Evolutionary conservation across 495 filamentous ascomycete genomes (phyloP).

Genomic region (Halenospora varia): DNA sequence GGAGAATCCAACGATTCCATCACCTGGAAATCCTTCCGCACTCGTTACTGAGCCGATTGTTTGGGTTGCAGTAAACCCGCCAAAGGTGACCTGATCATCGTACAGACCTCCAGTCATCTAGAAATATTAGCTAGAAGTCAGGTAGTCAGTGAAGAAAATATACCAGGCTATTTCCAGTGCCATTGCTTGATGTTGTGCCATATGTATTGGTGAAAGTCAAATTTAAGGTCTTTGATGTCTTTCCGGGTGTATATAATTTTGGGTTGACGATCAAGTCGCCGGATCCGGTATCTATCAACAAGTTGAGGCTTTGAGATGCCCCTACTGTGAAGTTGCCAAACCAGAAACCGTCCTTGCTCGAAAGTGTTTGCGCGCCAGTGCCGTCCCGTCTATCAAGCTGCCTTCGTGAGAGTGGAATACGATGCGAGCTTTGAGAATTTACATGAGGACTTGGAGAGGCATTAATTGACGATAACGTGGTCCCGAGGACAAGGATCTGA

Average conservation of each 20-base stretch:
- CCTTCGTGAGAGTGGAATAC: background rate
- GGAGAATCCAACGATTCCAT: background rate
- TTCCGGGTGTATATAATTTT: slow-evolving; percentile 3
- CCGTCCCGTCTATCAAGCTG: background rate
- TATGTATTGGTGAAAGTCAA: slow-evolving; percentile 3
- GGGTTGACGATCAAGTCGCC: slow-evolving; percentile 10
- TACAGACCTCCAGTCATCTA: background rate
- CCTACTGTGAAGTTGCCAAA: slow-evolving; percentile 12
- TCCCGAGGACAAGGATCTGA: too few relatives aligned
- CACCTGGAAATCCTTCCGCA: background rate
- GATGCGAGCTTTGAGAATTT: background rate
- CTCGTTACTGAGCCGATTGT: background rate
- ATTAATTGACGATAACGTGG: background rate
- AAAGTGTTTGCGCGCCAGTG: background rate
- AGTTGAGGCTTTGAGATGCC: background rate
- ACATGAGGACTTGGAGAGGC: background rate
- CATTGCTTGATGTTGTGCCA: slow-evolving; percentile 8
- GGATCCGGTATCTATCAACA: slow-evolving; percentile 10
- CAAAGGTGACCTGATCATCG: background rate
- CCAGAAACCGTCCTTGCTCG: slow-evolving; percentile 7
- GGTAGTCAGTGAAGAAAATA: background rate
- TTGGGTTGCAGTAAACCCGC: background rate
- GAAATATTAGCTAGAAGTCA: background rate
- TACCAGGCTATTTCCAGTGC: slow-evolving; percentile 7
- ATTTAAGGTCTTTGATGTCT: background rate